A percentile compares a stretch with the other conserved stretches of the same genome.
Evolutionary conservation across 148 eudicot genomes (phyloP).

Genomic region (Simmondsia chinensis): DNA sequence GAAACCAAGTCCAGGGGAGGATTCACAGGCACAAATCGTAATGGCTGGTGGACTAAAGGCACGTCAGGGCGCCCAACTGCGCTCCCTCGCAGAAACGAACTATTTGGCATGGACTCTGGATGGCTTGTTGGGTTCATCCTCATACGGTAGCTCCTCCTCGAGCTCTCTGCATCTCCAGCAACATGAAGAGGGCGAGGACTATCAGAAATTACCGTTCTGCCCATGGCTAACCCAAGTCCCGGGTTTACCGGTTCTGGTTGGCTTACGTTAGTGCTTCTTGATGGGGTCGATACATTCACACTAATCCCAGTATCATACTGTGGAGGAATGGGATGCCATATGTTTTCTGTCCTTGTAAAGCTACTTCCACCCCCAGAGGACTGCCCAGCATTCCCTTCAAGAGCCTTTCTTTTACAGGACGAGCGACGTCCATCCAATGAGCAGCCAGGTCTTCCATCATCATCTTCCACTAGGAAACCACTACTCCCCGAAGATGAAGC

Average conservation of each 20-base stretch:
- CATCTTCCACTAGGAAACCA: constrained; percentile 36
- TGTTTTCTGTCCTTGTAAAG: constrained; percentile 33
- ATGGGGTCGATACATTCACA: constrained; percentile 17
- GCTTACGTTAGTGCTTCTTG: constrained; percentile 20
- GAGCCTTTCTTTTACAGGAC: constrained; percentile 74
- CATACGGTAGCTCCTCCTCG: constrained; percentile 45
- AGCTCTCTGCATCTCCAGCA: constrained; percentile 29
- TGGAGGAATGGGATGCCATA: constrained; percentile 43
- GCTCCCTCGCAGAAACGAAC: constrained; percentile 19
- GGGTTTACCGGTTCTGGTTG: constrained; percentile 32
- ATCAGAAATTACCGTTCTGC: constrained; percentile 26
- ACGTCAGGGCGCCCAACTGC: constrained; percentile 17
- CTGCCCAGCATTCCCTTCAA: constrained; percentile 61
- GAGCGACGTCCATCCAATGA: constrained; percentile 50
- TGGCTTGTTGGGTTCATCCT: constrained; percentile 39
- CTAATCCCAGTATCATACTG: constrained; percentile 16
- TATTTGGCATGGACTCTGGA: constrained; percentile 28
- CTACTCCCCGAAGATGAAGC: constrained; percentile 42
- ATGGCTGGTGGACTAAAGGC: constrained; percentile 30
- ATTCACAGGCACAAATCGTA: constrained; percentile 31
- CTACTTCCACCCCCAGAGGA: constrained; percentile 57
- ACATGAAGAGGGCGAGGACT: constrained; percentile 23
- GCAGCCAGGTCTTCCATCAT: constrained; percentile 39
- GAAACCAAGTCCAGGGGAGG: constrained; percentile 38
- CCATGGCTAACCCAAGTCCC: constrained; percentile 46